phyloP scores from a whole-genome alignment of 2,329 filamentous ascomycete species.

The Rhynchosporium agropyri region DNA sequence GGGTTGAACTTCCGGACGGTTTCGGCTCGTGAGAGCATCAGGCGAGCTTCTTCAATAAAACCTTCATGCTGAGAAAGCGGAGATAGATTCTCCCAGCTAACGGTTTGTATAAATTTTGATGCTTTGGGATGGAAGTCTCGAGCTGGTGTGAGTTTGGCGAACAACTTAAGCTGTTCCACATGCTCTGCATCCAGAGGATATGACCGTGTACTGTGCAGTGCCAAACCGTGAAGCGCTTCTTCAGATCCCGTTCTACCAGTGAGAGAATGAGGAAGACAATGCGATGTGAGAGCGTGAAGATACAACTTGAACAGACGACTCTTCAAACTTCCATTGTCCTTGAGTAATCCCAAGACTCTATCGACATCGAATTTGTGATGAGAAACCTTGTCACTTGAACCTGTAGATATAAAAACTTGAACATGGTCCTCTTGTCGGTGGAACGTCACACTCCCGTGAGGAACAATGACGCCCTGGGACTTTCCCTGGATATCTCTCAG shows the following conservation, averaged over 20 bases:
- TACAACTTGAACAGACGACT: slow-evolving; percentile 55
- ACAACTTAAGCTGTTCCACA: slow-evolving; percentile 42
- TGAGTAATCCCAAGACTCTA: slow-evolving; percentile 50
- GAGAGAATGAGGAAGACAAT: slow-evolving; percentile 44
- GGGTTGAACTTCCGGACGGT: slow-evolving; percentile 14
- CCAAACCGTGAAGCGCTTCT: slow-evolving; percentile 52
- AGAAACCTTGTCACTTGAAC: slow-evolving; percentile 17
- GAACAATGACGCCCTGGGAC: slow-evolving; percentile 46
- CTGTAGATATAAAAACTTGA: slow-evolving; percentile 43
- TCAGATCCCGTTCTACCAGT: slow-evolving; percentile 55
- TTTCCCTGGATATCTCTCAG: slow-evolving; percentile 40
- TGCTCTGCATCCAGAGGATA: slow-evolving; percentile 47
- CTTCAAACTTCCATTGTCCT: slow-evolving; percentile 52
- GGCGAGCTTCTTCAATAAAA: slow-evolving; percentile 9
- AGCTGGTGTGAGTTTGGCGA: slow-evolving; percentile 48
- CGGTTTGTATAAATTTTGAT: slow-evolving; percentile 42
- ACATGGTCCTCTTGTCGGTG: slow-evolving; percentile 39
- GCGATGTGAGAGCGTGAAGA: slow-evolving; percentile 58
- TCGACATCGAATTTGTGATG: slow-evolving; percentile 55
- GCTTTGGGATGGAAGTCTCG: slow-evolving; percentile 50
- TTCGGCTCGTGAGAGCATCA: slow-evolving; percentile 13
- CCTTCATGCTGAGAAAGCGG: slow-evolving; percentile 20
- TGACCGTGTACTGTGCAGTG: slow-evolving; percentile 53
- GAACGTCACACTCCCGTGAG: slow-evolving; percentile 42
- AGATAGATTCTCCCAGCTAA: slow-evolving; percentile 15